phyloP scores from a whole-genome alignment of 164 flowering plant species.

The Cinnamomum chago region DNA sequence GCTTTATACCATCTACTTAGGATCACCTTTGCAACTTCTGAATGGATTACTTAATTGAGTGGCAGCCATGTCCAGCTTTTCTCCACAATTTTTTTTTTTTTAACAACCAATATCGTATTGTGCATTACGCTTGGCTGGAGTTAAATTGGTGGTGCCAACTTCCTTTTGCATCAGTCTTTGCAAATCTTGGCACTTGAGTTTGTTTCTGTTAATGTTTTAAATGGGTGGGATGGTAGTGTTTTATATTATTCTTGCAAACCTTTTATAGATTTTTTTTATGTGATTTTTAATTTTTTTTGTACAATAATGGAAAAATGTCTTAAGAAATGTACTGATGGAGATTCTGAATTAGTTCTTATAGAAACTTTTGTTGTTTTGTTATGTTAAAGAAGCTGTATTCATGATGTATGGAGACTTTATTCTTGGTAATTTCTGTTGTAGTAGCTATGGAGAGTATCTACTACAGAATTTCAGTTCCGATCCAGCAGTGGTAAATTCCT shows the following conservation, averaged over 20 bases:
- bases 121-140: background rate
- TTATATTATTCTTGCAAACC: too few relatives aligned
- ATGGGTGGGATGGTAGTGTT: background rate
- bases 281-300: too few relatives aligned
- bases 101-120: background rate
- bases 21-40: too few relatives aligned
- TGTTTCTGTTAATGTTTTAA: background rate
- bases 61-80: background rate
- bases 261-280: too few relatives aligned
- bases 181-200: background rate
- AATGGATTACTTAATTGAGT: too few relatives aligned
- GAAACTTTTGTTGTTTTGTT: background rate
- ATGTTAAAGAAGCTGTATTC: background rate
- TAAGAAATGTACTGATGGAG: too few relatives aligned
- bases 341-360: too few relatives aligned
- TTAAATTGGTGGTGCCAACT: background rate
- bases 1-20: too few relatives aligned
- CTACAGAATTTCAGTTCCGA: constrained; percentile 59
- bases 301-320: too few relatives aligned
- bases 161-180: background rate
- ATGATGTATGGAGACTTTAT: constrained; percentile 10
- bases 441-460: constrained; percentile 88
- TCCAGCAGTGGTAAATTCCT: constrained; percentile 63
- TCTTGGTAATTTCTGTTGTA: constrained; percentile 14
- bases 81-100: background rate